Evolutionary conservation across 768 basidiomycete genomes (phyloP).

Genomic region (Galerina marginata): DNA sequence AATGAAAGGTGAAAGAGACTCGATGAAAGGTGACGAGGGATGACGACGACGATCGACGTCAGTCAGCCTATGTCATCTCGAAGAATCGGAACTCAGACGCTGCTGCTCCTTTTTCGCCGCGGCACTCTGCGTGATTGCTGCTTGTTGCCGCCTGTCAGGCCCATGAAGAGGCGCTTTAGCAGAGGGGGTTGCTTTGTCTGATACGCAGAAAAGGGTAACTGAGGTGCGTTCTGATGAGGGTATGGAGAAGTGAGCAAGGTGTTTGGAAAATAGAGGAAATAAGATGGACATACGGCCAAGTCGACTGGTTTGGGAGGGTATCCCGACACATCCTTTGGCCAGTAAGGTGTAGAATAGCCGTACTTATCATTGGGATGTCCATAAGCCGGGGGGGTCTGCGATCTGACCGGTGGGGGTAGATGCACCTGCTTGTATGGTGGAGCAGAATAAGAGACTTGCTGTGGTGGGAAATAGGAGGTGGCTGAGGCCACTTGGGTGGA

Average conservation of each 20-base stretch:
- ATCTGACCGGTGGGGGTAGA: slow-evolving; percentile 6
- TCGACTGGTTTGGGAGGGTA: slow-evolving; percentile 20
- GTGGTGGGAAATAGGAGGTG: slow-evolving; percentile 23
- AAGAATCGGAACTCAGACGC: slow-evolving; percentile 22
- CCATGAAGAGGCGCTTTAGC: slow-evolving; percentile 31
- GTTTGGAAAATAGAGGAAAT: background rate
- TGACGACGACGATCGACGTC: background rate
- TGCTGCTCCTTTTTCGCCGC: slow-evolving; percentile 30
- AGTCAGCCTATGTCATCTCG: background rate
- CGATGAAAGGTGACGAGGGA: background rate
- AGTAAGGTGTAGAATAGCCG: slow-evolving; percentile 13
- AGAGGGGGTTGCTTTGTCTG: slow-evolving; percentile 28
- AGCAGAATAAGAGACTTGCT: slow-evolving; percentile 23
- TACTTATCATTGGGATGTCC: slow-evolving; percentile 21
- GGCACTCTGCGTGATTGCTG: slow-evolving; percentile 21
- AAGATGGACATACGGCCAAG: slow-evolving; percentile 23
- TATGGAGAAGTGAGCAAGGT: slow-evolving; percentile 1
- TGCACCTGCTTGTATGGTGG: slow-evolving; percentile 19
- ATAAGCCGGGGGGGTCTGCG: slow-evolving; percentile 20
- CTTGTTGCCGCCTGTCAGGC: slow-evolving; percentile 26
- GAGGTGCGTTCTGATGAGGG: slow-evolving; percentile 25
- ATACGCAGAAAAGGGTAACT: slow-evolving; percentile 30
- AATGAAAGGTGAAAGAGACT: background rate
- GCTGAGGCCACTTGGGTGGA: slow-evolving; percentile 26
- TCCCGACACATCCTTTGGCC: slow-evolving; percentile 2